Conservation (phyloP, 345 rosid species). For the Erysimum cheiranthoides region DNA sequence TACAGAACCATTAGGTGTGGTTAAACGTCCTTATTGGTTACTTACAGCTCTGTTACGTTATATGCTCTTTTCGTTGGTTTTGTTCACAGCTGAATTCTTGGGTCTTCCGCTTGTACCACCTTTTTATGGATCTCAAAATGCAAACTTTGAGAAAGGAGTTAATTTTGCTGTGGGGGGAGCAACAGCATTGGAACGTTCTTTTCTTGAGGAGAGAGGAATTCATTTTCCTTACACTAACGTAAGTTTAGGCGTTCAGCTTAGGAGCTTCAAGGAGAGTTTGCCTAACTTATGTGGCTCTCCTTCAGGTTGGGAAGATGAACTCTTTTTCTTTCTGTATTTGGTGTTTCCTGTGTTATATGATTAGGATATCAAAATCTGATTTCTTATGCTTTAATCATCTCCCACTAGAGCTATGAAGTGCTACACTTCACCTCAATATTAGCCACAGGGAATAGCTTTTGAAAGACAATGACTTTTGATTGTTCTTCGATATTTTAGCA, state of each 20-base stretch:
- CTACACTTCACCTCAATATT: too few relatives aligned
- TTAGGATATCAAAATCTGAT: too few relatives aligned
- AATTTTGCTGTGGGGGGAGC: conserved; percentile 62
- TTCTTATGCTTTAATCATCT: too few relatives aligned
- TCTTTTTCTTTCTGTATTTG: background rate
- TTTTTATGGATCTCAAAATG: conserved; percentile 38
- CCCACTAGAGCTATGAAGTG: too few relatives aligned
- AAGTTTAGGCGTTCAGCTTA: conserved; percentile 50
- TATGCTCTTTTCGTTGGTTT: background rate
- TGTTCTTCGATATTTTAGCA: too few relatives aligned
- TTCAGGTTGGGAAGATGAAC: conserved; percentile 36
- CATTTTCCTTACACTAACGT: conserved; percentile 15
- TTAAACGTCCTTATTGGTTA: too few relatives aligned
- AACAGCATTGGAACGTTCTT: conserved; percentile 46
- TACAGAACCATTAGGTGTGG: too few relatives aligned
- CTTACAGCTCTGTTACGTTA: background rate
- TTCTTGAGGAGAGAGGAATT: conserved; percentile 43
- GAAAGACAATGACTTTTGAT: too few relatives aligned
- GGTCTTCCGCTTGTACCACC: conserved; percentile 54
- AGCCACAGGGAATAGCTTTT: too few relatives aligned
- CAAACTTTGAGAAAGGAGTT: conserved; percentile 47
- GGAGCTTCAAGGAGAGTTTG: conserved; percentile 47
- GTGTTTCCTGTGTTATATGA: too few relatives aligned
- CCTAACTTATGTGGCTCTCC: conserved; percentile 47
- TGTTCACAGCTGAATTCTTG: conserved; percentile 50